Evolutionary conservation across 192 early-diverging fungal genomes (phyloP).

Genomic region (Rhizophagus sp.): DNA sequence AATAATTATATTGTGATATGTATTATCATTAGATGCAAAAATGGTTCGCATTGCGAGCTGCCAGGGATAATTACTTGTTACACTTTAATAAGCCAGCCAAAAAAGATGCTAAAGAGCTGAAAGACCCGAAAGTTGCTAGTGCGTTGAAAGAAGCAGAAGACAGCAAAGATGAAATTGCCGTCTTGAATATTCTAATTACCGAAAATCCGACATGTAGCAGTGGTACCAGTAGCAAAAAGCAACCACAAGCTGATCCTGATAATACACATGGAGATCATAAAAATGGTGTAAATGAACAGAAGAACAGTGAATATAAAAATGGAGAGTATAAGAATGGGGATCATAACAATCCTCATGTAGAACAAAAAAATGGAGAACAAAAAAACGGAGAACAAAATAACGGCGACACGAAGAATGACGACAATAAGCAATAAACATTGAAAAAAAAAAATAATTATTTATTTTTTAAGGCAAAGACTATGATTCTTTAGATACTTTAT

Average conservation of each 20-base stretch:
- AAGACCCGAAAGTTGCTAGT: neutral
- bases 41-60: slow-evolving; percentile 8
- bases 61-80: neutral
- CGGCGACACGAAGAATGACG: neutral
- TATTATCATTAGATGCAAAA: neutral
- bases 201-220: slow-evolving; percentile 18
- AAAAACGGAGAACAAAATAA: neutral
- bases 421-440: neutral
- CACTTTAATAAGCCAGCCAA: slow-evolving; percentile 16
- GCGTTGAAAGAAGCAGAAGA: slow-evolving; percentile 7
- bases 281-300: neutral
- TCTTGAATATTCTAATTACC: slow-evolving; percentile 4
- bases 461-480: too few relatives aligned
- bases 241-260: neutral
- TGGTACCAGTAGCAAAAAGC: neutral
- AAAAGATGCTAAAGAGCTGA: slow-evolving; percentile 9
- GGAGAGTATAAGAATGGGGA: neutral
- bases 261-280: neutral
- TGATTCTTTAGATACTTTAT: too few relatives aligned
- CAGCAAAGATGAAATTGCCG: slow-evolving; percentile 3
- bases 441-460: too few relatives aligned
- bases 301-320: neutral
- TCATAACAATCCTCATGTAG: neutral
- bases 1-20: neutral
- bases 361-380: neutral